Evolutionary conservation across 768 basidiomycete species (phyloP), one percentile per base, ranked within the genome.

Genomic region (Suillus hirtellus): DNA sequence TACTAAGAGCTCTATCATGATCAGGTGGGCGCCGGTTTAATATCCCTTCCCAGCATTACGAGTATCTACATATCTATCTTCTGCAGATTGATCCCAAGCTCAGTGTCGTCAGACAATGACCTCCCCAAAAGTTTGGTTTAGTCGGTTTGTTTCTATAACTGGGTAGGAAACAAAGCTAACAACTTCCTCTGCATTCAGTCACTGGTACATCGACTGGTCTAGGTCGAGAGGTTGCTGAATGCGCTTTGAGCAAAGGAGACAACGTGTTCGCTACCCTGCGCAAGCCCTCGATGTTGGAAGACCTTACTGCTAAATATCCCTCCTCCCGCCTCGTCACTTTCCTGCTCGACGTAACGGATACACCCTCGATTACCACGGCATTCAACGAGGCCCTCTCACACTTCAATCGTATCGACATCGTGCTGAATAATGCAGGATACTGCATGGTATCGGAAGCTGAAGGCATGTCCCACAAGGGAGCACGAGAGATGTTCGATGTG

Each of bases 401-500:
- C 12, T 82, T 82, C 68, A 75, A 75, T 4, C 68, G 79, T 27
- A 63, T 82, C 11, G 83, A 83, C 61, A 76, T 82, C 44, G 82
- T 83, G 14, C 71, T 79, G 60, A 82, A 78, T 61, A 84, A 84
- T 59, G 81, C 82, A 59, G 73, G 68, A 55, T 75, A 70, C 62
- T 72, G 59, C 2, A 67, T 74, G 3, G 60, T 77, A 21, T 73
- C 67, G 2, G 81, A 96, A 90, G 76, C 95, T 89, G 38, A 96
- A 79, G 17, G 89, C 88, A 71, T 95, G 88, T 2, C 95, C 92
- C 63, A 96, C 89, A 60, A 93, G 83, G 61, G 93, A 77, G 49
- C 93, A 82, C n/a, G 95, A 92, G 67, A 65, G 35, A 62, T 76
- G 69, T 81, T 83, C 62, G 81, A 81, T 47, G 71, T 72, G 63